Percentiles rank a stretch among this genome's conserved stretches.
Evolutionary conservation across 2,329 filamentous ascomycete genomes (phyloP).

Genomic region (Fusarium sp.): DNA sequence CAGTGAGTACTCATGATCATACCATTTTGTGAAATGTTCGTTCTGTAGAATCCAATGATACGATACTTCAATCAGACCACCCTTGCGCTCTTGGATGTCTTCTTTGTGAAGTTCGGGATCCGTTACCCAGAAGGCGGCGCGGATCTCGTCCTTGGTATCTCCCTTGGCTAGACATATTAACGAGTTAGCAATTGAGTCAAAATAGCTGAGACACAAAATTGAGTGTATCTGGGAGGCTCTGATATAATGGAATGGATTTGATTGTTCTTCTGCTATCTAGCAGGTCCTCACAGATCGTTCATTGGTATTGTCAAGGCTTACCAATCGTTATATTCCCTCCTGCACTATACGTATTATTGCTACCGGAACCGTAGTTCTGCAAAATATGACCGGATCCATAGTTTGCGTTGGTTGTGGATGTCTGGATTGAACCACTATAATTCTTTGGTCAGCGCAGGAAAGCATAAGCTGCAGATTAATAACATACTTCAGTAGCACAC

Average conservation of each 20-base stretch:
- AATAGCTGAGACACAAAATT: fast-evolving
- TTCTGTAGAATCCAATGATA: neutral
- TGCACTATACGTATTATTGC: too few relatives aligned
- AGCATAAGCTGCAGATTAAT: fast-evolving
- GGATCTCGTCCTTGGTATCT: fast-evolving
- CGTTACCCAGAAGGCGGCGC: neutral
- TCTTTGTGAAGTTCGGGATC: neutral
- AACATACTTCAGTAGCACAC: neutral
- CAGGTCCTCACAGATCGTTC: too few relatives aligned
- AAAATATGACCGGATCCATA: neutral
- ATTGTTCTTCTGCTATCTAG: neutral
- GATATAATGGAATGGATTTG: fast-evolving
- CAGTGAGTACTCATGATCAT: fast-evolving
- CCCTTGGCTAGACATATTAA: fast-evolving
- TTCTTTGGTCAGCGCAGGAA: fast-evolving
- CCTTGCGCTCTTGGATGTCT: neutral
- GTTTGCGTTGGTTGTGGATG: neutral
- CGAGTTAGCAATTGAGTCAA: fast-evolving
- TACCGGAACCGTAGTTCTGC: neutral
- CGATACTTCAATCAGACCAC: fast-evolving
- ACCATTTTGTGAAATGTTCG: fast-evolving
- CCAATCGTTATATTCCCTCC: too few relatives aligned
- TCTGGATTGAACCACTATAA: neutral
- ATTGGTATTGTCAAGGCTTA: neutral
- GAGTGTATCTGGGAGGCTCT: fast-evolving